Percentiles rank a stretch among this genome's conserved stretches.
phyloP scores from a whole-genome alignment of 2,329 filamentous ascomycete genomes.

The Cryphonectria nitschkei region DNA sequence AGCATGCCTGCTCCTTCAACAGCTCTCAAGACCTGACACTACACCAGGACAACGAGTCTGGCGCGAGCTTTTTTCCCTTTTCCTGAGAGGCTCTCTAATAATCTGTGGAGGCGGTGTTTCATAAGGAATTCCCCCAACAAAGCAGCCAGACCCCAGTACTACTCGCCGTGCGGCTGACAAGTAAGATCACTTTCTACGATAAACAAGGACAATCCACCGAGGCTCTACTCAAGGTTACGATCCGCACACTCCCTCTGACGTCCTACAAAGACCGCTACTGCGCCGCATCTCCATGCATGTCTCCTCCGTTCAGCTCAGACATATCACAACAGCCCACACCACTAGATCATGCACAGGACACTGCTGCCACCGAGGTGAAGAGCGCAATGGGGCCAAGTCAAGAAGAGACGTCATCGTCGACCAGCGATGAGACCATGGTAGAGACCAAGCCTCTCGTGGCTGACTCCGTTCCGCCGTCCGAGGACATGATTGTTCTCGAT shows the following conservation, averaged over 20 bases:
- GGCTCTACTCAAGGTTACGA: background rate
- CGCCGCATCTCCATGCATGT: slow-evolving; percentile 23
- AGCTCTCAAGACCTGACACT: background rate
- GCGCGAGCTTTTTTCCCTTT: background rate
- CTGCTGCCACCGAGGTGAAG: slow-evolving; percentile 25
- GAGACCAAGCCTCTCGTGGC: slow-evolving; percentile 15
- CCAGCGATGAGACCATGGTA: slow-evolving; percentile 18
- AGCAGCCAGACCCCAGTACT: background rate
- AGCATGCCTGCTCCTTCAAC: background rate
- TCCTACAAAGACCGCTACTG: background rate
- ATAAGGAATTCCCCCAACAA: too few species aligned
- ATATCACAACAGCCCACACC: slow-evolving; percentile 15
- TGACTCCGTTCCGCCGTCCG: slow-evolving; percentile 10
- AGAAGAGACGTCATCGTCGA: slow-evolving; percentile 18
- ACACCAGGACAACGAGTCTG: background rate
- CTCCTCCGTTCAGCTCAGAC: slow-evolving; percentile 25
- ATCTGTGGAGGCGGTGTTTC: background rate
- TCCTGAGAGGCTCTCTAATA: background rate
- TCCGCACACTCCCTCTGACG: background rate
- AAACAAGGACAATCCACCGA: background rate
- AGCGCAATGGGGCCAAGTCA: slow-evolving; percentile 27
- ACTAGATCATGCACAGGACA: slow-evolving; percentile 25
- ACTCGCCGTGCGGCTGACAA: background rate
- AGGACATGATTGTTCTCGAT: slow-evolving; percentile 24
- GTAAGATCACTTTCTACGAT: background rate